Evolutionary conservation across 2,329 filamentous ascomycete species (phyloP), one percentile per base, ranked within the genome.

Genomic region (Ascochyta viciae-villosae): DNA sequence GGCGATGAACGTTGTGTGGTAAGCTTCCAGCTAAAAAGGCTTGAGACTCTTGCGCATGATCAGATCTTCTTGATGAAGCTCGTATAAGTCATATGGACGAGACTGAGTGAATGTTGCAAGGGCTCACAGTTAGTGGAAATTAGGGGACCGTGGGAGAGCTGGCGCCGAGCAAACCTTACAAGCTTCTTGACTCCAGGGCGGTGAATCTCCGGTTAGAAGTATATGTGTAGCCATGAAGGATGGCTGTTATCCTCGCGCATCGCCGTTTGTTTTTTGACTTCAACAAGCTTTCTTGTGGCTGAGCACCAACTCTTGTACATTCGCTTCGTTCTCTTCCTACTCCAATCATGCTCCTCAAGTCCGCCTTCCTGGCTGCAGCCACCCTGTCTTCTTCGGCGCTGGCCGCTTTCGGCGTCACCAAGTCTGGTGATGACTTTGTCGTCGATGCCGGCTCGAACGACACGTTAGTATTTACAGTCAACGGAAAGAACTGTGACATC

Each of bases 401-500:
- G 22, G 74, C 73, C 13, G 73, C 74, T 26, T 77, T 77, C 50
- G 74, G 74, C 34, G 64, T 74, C 35, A 74, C 73, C 0, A 68
- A 69, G 24, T 65, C 61, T 29, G 66, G 65, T 13, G 57, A 61
- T 50, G 66, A 66, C 35, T 72, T 70, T 31, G 62, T 73, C n/a
- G 63, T 76, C 9, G 74, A 76, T 54, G 68, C 74, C 3, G 74
- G 73, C 3, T 70, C 73, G 0, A 56, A 62, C 23, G 72, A 75
- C 40, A 19, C 70, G 6, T 57, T 77, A n/a, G 60, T 68, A 8
- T 65, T 76, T 16, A 73, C 71, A 7, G 72, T 77, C 13, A 67
- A 72, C 27, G 59, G 80, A 42, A 77, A 76, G 15, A 87, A 76
- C 68, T 88, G 86, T 62, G 87, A 88, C 62, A 85, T 89, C 70